phyloP scores from a whole-genome alignment of 23 red algal species.

The Chondrus crispus region DNA sequence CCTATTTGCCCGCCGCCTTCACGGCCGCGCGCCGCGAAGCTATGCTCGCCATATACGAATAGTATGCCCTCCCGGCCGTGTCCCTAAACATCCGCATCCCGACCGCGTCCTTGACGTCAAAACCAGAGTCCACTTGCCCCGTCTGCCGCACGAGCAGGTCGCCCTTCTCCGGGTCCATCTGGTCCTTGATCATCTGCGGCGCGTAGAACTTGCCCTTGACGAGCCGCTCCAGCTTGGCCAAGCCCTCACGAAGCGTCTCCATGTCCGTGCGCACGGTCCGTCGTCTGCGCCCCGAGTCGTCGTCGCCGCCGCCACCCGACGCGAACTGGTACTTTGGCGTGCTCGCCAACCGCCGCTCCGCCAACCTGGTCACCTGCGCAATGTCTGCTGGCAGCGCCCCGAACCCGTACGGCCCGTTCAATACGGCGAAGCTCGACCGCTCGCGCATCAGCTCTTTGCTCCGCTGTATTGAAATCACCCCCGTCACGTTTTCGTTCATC shows the following conservation, averaged over 20 bases:
- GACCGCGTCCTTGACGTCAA: conserved; percentile 57
- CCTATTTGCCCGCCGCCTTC: not conserved
- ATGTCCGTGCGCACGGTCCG: not conserved
- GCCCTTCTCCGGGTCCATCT: conserved; percentile 31
- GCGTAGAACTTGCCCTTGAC: conserved; percentile 44
- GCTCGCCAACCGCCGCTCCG: not conserved
- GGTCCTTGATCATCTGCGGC: conserved; percentile 14
- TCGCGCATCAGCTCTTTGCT: conserved; percentile 7
- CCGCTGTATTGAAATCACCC: conserved; percentile 8
- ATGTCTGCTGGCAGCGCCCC: not conserved
- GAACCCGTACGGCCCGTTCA: conserved; percentile 6
- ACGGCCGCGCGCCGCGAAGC: not conserved
- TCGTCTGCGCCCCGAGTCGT: not conserved
- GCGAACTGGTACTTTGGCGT: conserved; percentile 48
- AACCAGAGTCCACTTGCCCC: not conserved
- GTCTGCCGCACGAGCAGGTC: conserved; percentile 16
- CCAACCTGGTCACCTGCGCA: not conserved
- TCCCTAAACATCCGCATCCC: conserved; percentile 40
- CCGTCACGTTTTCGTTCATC: not conserved
- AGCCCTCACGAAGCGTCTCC: not conserved
- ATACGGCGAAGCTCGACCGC: conserved; percentile 2
- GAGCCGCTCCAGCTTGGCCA: conserved; percentile 44
- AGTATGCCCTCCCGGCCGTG: conserved; percentile 29
- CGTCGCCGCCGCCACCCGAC: not conserved
- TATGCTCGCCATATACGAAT: conserved; percentile 43